phyloP scores from a whole-genome alignment of 1,139 yeast genomes.

The Protomyces inundatus region DNA sequence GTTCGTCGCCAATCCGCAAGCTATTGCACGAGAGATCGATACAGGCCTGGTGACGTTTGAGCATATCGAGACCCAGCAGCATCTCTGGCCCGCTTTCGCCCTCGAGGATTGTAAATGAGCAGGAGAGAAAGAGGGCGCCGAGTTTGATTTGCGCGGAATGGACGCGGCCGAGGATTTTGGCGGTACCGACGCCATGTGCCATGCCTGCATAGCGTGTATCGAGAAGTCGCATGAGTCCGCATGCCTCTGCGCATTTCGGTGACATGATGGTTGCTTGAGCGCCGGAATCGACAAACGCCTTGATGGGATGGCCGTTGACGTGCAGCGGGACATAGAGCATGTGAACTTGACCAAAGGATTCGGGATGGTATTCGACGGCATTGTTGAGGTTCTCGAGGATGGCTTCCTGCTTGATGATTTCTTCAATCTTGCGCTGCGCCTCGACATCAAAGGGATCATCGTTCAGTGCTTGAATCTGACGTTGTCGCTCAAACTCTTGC shows the following conservation, averaged over 20 bases:
- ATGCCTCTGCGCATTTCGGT: conserved; percentile 65
- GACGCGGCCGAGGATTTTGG: conserved; percentile 71
- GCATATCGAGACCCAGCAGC: conserved; percentile 56
- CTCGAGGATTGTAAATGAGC: conserved; percentile 77
- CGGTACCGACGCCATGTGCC: conserved; percentile 87
- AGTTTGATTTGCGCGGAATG: conserved; percentile 84
- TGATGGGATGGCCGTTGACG: conserved; percentile 72
- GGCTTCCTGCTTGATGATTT: conserved; percentile 57
- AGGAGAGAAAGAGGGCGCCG: conserved; percentile 62
- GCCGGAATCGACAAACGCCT: conserved; percentile 94
- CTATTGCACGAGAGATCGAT: conserved; percentile 67
- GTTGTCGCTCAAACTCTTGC: conserved; percentile 16
- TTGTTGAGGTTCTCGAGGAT: conserved; percentile 70
- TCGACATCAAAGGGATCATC: conserved; percentile 71
- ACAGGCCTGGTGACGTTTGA: conserved; percentile 78
- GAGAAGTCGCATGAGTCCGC: conserved; percentile 67
- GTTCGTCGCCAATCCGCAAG: conserved; percentile 66
- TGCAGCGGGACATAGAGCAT: conserved; percentile 77
- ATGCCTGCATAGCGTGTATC: conserved; percentile 76
- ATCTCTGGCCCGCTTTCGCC: conserved; percentile 48
- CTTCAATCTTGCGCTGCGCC: conserved; percentile 61
- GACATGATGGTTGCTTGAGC: conserved; percentile 86
- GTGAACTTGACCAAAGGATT: conserved; percentile 68
- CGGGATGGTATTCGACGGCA: conserved; percentile 87
- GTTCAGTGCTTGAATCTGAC: conserved; percentile 38